Base-by-base conservation (phyloP, 2,329 filamentous ascomycete species). In the Lachnellula cervina region DNA sequence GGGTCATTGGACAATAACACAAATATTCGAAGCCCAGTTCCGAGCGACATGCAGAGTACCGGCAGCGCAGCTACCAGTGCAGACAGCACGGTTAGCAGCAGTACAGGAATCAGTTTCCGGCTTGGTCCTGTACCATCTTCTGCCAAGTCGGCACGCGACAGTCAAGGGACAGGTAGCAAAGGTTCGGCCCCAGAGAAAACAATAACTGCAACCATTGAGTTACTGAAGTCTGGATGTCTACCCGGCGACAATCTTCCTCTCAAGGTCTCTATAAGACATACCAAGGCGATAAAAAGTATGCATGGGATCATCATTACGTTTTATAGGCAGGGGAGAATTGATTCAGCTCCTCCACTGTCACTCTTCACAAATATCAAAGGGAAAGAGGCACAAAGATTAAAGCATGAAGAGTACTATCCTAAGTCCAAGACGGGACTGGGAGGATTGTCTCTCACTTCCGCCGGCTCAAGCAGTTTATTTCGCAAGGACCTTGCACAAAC, bases 401-500 rank as follows among this genome's bases (percentile, higher is more conserved):
- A 90, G 57, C 69, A 70, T 56, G 89, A 87, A 65, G 90, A 96
- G 58, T 89, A 88, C 66, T 95, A 92, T 68, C 91, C 92, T 4
- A 89, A 87, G 65, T 96, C 91, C 2, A 85, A 88, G 58, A 95
- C 91, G 0, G 92, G 91, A 0, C 80, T 97, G 7, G 89, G 89
- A 16, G 92, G 92, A 0, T 76, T 97, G 28, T 95, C 92, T 1
- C 78, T 97, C 42, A 90, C 89, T 1, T 94, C 90, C 1, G 88
- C 89, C 6, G 87, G 90, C 38, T 92, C 91, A 2, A 93, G 86
- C 69, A 94, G 92, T 70, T 82, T 94, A n/a, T 97, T 97, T 70
- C 87, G 94, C 52, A 97, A 97, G 70, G 94, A 99, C 70, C 76
- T 99, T 3, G 87, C 89, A 4, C 94, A 99, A 70, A 87, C 88